These are phyloP conservation scores for Tricharina praecox DNA, from an alignment of 495 filamentous ascomycete species.

Conservation along the genomic window DNA sequence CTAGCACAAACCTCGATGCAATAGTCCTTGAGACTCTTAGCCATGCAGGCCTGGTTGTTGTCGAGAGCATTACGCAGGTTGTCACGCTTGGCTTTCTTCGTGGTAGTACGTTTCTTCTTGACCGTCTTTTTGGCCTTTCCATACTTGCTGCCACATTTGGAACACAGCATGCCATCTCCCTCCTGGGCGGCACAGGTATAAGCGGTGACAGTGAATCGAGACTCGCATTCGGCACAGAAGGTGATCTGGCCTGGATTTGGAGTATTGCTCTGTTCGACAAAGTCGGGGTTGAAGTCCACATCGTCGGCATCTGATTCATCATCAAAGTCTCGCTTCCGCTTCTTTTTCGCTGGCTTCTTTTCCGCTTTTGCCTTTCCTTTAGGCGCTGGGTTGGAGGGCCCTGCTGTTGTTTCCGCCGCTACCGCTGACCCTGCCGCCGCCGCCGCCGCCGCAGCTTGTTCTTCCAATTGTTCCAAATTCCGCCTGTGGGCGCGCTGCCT, in stretches of 20 bases:
- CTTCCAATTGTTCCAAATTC: background rate
- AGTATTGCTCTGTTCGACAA: constrained; percentile 35
- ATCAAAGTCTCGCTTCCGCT: constrained; percentile 28
- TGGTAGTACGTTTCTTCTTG: constrained; percentile 33
- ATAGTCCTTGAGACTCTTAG: constrained; percentile 21
- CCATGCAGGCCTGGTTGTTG: too few species aligned
- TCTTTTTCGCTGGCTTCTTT: constrained; percentile 27
- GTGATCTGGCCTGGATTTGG: constrained; percentile 69
- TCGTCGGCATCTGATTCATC: constrained; percentile 37
- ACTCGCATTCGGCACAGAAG: constrained; percentile 71
- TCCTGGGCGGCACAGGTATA: constrained; percentile 70
- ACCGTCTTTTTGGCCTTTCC: constrained; percentile 44
- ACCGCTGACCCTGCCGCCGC: constrained; percentile 32
- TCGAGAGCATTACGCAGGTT: constrained; percentile 11
- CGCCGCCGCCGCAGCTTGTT: constrained; percentile 5
- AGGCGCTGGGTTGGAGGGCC: background rate
- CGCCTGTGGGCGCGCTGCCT: constrained; percentile 7
- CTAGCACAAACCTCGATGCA: constrained; percentile 25
- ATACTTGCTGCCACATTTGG: constrained; percentile 65
- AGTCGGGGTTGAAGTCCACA: too few species aligned
- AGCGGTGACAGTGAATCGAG: constrained; percentile 82
- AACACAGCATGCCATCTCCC: constrained; percentile 63
- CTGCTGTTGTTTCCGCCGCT: constrained; percentile 6
- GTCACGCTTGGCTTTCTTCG: constrained; percentile 13
- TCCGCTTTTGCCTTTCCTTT: constrained; percentile 21